Conservation (phyloP, 768 basidiomycete genomes). For the Pulveroboletus sp. region DNA sequence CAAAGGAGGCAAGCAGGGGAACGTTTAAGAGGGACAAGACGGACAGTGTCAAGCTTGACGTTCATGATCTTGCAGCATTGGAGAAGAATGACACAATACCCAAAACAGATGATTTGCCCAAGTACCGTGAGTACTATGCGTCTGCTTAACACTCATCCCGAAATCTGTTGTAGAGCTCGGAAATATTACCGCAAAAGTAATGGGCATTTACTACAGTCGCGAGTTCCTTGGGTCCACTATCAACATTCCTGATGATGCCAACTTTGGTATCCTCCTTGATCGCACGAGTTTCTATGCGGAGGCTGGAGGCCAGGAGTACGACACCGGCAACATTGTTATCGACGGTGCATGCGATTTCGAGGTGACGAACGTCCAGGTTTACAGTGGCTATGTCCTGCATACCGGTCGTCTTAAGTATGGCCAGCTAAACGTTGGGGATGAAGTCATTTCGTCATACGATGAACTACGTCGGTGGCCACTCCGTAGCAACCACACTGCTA, state of each 20-base stretch:
- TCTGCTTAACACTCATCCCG: neutral
- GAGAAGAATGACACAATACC: slow-evolving; percentile 74
- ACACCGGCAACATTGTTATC: slow-evolving; percentile 91
- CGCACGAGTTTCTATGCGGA: slow-evolving; percentile 96
- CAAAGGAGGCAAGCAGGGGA: slow-evolving; percentile 89
- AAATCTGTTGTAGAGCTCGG: slow-evolving; percentile 54
- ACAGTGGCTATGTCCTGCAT: slow-evolving; percentile 94
- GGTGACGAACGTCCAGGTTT: slow-evolving; percentile 89
- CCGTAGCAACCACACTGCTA: slow-evolving; percentile 97
- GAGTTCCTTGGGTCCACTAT: slow-evolving; percentile 66
- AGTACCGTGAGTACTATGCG: slow-evolving; percentile 64
- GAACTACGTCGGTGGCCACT: slow-evolving; percentile 96
- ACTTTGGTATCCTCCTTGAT: slow-evolving; percentile 87
- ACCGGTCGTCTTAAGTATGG: slow-evolving; percentile 91
- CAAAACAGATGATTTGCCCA: slow-evolving; percentile 89
- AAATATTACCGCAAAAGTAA: slow-evolving; percentile 69
- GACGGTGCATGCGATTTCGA: slow-evolving; percentile 90
- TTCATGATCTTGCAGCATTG: slow-evolving; percentile 85
- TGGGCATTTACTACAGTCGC: slow-evolving; percentile 81
- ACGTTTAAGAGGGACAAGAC: slow-evolving; percentile 63
- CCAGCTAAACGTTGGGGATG: slow-evolving; percentile 66
- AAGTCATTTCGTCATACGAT: slow-evolving; percentile 87
- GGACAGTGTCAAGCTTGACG: slow-evolving; percentile 85
- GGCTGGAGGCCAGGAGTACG: slow-evolving; percentile 94
- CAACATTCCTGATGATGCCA: slow-evolving; percentile 55